phyloP scores from a whole-genome alignment of 805 yeast genomes.

The Lachancea fermentati region DNA sequence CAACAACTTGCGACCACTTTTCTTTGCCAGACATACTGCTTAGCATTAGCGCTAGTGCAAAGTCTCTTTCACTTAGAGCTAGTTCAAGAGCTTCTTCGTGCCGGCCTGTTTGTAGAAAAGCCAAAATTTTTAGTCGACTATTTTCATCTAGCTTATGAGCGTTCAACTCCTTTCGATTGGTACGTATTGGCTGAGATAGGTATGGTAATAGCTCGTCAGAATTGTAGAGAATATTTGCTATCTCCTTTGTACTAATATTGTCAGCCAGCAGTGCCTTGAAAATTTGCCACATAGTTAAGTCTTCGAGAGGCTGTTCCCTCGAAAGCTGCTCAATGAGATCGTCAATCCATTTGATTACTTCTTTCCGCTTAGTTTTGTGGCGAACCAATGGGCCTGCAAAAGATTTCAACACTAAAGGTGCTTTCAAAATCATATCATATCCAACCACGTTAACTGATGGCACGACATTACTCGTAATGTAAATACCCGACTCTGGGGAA shows the following conservation, averaged over 20 bases:
- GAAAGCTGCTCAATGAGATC: constrained; percentile 29
- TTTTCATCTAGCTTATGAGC: constrained; percentile 38
- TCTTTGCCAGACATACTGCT: constrained; percentile 62
- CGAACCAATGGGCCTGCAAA: constrained; percentile 49
- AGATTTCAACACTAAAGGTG: constrained; percentile 29
- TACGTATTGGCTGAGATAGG: constrained; percentile 20
- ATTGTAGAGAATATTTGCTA: constrained; percentile 31
- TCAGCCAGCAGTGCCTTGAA: constrained; percentile 24
- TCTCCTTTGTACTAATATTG: constrained; percentile 28
- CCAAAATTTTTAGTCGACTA: constrained; percentile 29
- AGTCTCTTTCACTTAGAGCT: constrained; percentile 60
- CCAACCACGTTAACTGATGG: constrained; percentile 35
- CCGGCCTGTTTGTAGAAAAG: constrained; percentile 53
- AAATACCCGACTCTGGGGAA: constrained; percentile 7
- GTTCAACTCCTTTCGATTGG: constrained; percentile 22
- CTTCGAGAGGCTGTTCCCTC: constrained; percentile 16
- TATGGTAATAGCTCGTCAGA: constrained; percentile 26
- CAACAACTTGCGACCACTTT: constrained; percentile 51
- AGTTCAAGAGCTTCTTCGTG: constrained; percentile 58
- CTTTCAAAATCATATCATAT: constrained; percentile 30
- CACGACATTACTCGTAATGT: constrained; percentile 3
- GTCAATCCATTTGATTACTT: constrained; percentile 63
- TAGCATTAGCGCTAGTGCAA: constrained; percentile 71
- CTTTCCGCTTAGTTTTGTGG: constrained; percentile 55
- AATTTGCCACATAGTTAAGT: constrained; percentile 21